Evolutionary conservation across 148 eudicot genomes (phyloP).

Genomic region (Chenopodium album): DNA sequence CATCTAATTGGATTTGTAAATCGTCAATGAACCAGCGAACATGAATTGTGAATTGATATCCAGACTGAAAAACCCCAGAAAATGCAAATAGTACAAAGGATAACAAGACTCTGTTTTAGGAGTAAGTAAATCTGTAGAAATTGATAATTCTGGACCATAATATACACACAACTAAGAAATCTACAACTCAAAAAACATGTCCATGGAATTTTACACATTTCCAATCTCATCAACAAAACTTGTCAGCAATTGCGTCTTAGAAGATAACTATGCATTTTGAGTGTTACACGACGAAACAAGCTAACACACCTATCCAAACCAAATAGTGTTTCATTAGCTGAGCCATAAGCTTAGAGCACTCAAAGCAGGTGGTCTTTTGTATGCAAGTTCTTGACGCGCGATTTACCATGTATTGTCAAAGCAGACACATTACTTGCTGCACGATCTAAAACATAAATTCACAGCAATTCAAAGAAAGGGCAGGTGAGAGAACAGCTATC

Average conservation of each 20-base stretch:
- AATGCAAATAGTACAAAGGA: not conserved
- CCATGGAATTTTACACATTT: not conserved
- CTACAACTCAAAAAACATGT: constrained; percentile 11
- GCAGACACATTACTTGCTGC: not conserved
- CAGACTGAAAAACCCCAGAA: not conserved
- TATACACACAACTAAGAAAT: not conserved
- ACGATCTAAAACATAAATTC: not conserved
- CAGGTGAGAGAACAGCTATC: not conserved
- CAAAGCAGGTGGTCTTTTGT: not conserved
- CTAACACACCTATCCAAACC: constrained; percentile 1
- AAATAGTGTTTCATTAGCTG: constrained; percentile 18
- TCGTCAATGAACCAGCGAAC: too few species aligned
- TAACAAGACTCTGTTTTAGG: not conserved
- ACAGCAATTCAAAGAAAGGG: constrained; percentile 4
- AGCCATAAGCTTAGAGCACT: constrained; percentile 3
- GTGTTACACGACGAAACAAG: constrained; percentile 2
- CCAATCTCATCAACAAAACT: constrained; percentile 16
- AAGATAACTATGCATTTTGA: constrained; percentile 11
- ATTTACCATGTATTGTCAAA: not conserved
- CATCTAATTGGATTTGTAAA: too few species aligned
- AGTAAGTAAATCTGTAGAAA: not conserved
- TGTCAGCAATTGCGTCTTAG: not conserved
- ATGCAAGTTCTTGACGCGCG: not conserved
- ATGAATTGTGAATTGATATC: too few species aligned
- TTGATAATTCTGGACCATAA: not conserved